A percentile compares a stretch with the other conserved stretches of the same genome.
Evolutionary conservation across 768 basidiomycete genomes (phyloP).

Genomic region (Melanogaster broomeanus): DNA sequence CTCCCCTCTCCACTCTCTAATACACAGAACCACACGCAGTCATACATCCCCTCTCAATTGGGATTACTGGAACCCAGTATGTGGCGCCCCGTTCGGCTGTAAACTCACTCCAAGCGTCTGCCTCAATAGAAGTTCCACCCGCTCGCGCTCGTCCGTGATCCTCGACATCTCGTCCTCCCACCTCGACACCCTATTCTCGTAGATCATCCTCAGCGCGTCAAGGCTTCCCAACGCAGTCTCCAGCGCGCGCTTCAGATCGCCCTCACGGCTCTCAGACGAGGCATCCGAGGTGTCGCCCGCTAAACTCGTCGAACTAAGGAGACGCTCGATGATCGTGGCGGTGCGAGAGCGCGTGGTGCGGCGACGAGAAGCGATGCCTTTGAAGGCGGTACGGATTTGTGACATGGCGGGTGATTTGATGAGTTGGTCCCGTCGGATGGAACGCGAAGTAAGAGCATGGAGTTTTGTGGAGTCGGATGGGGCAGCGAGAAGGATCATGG

Average conservation of each 20-base stretch:
- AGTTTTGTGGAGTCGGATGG: conserved; percentile 73
- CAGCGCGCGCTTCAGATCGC: conserved; percentile 67
- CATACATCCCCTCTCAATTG: neutral
- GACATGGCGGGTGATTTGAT: conserved; percentile 49
- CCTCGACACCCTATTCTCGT: conserved; percentile 66
- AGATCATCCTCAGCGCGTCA: conserved; percentile 60
- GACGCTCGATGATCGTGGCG: conserved; percentile 47
- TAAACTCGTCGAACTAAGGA: conserved; percentile 40
- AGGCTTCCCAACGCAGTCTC: conserved; percentile 70
- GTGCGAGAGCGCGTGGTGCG: conserved; percentile 47
- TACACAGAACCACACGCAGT: too few species aligned
- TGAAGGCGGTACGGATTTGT: conserved; percentile 58
- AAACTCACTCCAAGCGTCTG: conserved; percentile 59
- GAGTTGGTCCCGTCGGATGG: conserved; percentile 61
- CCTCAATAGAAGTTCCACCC: conserved; percentile 62
- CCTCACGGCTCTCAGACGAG: conserved; percentile 54
- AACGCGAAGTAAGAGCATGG: conserved; percentile 64
- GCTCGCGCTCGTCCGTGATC: conserved; percentile 65
- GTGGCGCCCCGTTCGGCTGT: conserved; percentile 21
- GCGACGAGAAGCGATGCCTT: conserved; percentile 58
- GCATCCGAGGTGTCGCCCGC: conserved; percentile 59
- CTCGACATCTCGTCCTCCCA: conserved; percentile 72
- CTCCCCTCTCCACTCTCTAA: too few species aligned
- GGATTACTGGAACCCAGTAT: neutral
- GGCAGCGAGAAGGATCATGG: conserved; percentile 71